A percentile compares a stretch with the other conserved stretches of the same genome.
phyloP scores from a whole-genome alignment of 176 grass and related monocot species.

The Carex pumila region DNA sequence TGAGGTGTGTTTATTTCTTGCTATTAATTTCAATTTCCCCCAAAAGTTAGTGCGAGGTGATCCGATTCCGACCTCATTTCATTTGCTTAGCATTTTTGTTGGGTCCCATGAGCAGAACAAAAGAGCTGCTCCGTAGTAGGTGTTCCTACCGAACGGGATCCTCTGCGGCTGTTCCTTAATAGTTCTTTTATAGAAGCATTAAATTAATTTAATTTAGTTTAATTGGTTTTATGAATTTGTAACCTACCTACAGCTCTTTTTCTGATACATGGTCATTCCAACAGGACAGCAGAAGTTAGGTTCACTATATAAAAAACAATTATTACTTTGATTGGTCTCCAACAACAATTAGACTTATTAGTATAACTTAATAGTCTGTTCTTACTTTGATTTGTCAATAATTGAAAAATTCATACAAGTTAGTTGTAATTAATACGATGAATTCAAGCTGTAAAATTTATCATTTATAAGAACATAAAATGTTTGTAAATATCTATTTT shows the following conservation, averaged over 20 bases:
- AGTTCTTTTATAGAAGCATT: neutral
- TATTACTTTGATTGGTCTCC: too few relatives aligned
- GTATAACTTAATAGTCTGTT: neutral
- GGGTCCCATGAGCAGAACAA: constrained; percentile 15
- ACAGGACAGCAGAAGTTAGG: too few relatives aligned
- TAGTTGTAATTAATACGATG: neutral
- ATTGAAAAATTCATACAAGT: neutral
- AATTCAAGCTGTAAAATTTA: neutral
- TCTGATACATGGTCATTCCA: too few relatives aligned
- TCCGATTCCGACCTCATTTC: neutral
- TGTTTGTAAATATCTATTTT: neutral
- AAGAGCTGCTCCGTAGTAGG: constrained; percentile 6
- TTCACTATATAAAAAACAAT: too few relatives aligned
- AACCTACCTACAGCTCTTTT: too few relatives aligned
- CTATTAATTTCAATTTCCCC: neutral
- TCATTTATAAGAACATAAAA: neutral
- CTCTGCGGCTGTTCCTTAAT: neutral
- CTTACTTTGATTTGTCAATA: neutral
- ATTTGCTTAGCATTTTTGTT: neutral
- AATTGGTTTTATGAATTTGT: too few relatives aligned
- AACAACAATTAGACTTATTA: neutral
- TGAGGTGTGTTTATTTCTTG: neutral
- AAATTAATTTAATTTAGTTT: neutral
- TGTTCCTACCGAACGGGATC: constrained; percentile 13
- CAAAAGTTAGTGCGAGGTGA: constrained; percentile 17